These are phyloP conservation scores for Taphrina flavorubra DNA, from an alignment of 1,139 yeast species.

Conservation along the genomic window DNA sequence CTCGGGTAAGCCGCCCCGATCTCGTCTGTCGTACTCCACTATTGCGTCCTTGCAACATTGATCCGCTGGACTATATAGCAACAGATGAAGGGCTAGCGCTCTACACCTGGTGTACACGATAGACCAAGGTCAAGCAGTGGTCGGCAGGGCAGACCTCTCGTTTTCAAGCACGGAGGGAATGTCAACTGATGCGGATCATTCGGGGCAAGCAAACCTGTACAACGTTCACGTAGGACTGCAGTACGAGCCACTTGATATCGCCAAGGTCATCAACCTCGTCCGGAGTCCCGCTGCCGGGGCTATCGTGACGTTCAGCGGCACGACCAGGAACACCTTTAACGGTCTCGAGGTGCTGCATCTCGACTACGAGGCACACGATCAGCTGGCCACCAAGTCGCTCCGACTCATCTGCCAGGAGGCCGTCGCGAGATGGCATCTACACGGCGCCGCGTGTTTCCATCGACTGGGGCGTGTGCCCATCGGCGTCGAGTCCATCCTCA, in stretches of 20 bases:
- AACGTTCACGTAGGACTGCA: slow-evolving; percentile 32
- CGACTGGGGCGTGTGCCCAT: slow-evolving; percentile 59
- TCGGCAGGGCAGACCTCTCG: not conserved
- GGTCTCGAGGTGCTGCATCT: slow-evolving; percentile 54
- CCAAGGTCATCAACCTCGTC: slow-evolving; percentile 48
- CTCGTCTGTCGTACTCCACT: too few species aligned
- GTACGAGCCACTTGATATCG: slow-evolving; percentile 35
- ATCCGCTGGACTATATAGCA: too few species aligned
- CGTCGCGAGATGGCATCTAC: slow-evolving; percentile 50
- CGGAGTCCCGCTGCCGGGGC: slow-evolving; percentile 56
- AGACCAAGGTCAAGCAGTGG: not conserved
- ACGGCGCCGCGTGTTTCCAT: slow-evolving; percentile 55
- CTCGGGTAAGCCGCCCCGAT: too few species aligned
- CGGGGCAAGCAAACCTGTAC: not conserved
- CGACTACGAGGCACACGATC: slow-evolving; percentile 56
- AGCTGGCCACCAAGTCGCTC: slow-evolving; percentile 54
- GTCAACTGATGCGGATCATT: too few species aligned
- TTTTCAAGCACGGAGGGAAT: too few species aligned
- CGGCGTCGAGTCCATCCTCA: slow-evolving; percentile 56
- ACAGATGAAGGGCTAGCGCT: too few species aligned
- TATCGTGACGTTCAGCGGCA: slow-evolving; percentile 58
- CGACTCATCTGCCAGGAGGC: slow-evolving; percentile 52
- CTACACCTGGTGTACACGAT: too few species aligned
- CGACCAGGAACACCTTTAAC: slow-evolving; percentile 57
- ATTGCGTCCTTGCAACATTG: too few species aligned